A percentile compares a stretch with the other conserved stretches of the same genome.
Evolutionary conservation across 805 yeast species (phyloP).

Genomic region (Kurtzmaniella cleridarum): DNA sequence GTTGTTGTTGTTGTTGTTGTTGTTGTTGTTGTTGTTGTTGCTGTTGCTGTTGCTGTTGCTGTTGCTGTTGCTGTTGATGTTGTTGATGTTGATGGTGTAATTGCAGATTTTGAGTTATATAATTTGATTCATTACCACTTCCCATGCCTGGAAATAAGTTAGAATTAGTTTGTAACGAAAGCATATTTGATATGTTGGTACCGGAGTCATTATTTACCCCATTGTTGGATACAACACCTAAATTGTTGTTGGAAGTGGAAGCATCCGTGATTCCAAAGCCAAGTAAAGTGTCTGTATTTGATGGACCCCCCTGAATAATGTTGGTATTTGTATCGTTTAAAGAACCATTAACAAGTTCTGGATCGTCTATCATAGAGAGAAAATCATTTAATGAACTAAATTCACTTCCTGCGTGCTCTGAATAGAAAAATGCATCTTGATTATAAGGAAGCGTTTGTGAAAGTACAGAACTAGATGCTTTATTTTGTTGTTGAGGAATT

Average conservation of each 20-base stretch:
- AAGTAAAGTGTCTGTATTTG: slow-evolving; percentile 1
- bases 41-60: slow-evolving; percentile 6
- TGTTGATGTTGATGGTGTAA: slow-evolving; percentile 8
- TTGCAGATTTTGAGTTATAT: slow-evolving; percentile 6
- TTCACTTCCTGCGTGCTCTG: slow-evolving; percentile 91
- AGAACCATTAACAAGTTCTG: slow-evolving; percentile 53
- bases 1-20: slow-evolving; percentile 4
- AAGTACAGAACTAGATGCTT: slow-evolving; percentile 20
- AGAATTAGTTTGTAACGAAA: slow-evolving; percentile 27
- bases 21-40: slow-evolving; percentile 2
- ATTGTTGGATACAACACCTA: background rate
- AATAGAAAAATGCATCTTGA: slow-evolving; percentile 75
- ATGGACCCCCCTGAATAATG: background rate
- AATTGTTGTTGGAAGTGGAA: background rate
- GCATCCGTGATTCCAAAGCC: slow-evolving; percentile 1
- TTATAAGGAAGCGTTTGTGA: slow-evolving; percentile 39
- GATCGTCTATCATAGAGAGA: slow-evolving; percentile 84
- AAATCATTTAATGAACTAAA: slow-evolving; percentile 87
- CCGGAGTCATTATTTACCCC: slow-evolving; percentile 9
- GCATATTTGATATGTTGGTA: slow-evolving; percentile 14
- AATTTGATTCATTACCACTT: slow-evolving; percentile 2
- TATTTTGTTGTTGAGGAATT: background rate
- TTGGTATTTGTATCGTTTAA: slow-evolving; percentile 17
- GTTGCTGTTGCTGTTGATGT: slow-evolving; percentile 7
- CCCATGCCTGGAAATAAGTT: slow-evolving; percentile 14